phyloP scores from a whole-genome alignment of 352 stramenopile species.

The Pythium grandisporangium region DNA sequence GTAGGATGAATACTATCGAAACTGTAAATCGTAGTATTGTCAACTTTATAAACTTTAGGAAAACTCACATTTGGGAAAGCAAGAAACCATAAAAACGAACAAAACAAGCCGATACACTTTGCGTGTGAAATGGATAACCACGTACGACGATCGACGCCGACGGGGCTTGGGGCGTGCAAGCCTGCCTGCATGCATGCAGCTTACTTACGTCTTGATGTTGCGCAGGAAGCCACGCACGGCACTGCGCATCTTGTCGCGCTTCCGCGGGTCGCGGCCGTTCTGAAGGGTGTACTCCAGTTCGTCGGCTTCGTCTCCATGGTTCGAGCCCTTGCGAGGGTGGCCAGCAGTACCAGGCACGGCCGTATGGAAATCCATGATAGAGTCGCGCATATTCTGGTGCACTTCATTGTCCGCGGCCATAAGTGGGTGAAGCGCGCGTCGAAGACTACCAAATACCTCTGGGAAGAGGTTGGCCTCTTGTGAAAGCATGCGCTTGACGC shows the following conservation, averaged over 20 bases:
- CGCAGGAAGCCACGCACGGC: slow-evolving; percentile 10
- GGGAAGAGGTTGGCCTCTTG: slow-evolving; percentile 87
- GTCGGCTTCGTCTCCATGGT: not conserved
- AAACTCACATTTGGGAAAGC: no score
- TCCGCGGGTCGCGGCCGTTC: slow-evolving; percentile 8
- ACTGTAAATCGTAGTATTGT: no score
- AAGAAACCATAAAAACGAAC: no score
- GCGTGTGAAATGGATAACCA: no score
- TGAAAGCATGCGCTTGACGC: slow-evolving; percentile 91
- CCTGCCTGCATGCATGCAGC: no score
- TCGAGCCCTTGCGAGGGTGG: not conserved
- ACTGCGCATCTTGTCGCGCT: slow-evolving; percentile 15
- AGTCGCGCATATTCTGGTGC: slow-evolving; percentile 9
- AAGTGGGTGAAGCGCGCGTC: slow-evolving; percentile 30
- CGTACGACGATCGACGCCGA: no score
- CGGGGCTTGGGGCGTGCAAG: no score
- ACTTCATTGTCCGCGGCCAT: slow-evolving; percentile 29
- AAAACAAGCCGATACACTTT: no score
- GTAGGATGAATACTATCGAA: no score
- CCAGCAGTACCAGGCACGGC: not conserved
- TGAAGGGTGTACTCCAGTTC: not conserved
- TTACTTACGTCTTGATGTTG: not conserved
- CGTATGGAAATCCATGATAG: slow-evolving; percentile 5
- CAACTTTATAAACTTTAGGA: no score
- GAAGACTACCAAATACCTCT: slow-evolving; percentile 33